phyloP scores from a whole-genome alignment of 345 rosid genomes.

The Clausena lansium region DNA sequence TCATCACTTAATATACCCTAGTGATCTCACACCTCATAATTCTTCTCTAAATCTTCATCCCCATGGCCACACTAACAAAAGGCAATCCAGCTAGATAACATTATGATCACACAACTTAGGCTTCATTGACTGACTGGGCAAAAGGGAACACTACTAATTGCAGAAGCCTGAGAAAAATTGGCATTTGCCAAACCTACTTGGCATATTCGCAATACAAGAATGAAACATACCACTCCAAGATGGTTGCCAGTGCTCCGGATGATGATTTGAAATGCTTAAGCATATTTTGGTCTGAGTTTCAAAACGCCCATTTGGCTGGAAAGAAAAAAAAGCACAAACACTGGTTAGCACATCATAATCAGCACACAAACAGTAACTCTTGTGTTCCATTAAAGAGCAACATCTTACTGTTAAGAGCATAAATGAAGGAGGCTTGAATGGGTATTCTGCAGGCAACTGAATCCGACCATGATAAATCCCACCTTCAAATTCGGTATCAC shows the following conservation, averaged over 20 bases:
- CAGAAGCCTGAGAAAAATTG: background rate
- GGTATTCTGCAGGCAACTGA: conserved; percentile 92
- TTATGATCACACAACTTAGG: background rate
- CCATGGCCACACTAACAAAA: background rate
- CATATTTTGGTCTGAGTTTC: conserved; percentile 94
- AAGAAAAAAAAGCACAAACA: background rate
- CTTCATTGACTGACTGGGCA: background rate
- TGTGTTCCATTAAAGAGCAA: background rate
- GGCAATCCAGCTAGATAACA: background rate
- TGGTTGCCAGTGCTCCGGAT: conserved; percentile 99
- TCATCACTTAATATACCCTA: background rate
- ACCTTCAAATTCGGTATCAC: conserved; percentile 87
- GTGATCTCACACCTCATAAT: background rate
- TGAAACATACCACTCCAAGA: conserved; percentile 82
- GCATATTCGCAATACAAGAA: background rate
- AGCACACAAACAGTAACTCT: background rate
- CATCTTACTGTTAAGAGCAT: conserved; percentile 72
- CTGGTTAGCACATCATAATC: conserved; percentile 13
- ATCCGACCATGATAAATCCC: conserved; percentile 99
- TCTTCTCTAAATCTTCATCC: background rate
- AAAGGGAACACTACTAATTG: background rate
- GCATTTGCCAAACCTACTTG: background rate
- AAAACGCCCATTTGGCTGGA: conserved; percentile 90
- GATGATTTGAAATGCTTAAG: conserved; percentile 93
- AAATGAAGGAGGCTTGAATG: conserved; percentile 98